A percentile compares a stretch with the other conserved stretches of the same genome.
phyloP scores from a whole-genome alignment of 176 grass and related monocot species.

The Canna indica region DNA sequence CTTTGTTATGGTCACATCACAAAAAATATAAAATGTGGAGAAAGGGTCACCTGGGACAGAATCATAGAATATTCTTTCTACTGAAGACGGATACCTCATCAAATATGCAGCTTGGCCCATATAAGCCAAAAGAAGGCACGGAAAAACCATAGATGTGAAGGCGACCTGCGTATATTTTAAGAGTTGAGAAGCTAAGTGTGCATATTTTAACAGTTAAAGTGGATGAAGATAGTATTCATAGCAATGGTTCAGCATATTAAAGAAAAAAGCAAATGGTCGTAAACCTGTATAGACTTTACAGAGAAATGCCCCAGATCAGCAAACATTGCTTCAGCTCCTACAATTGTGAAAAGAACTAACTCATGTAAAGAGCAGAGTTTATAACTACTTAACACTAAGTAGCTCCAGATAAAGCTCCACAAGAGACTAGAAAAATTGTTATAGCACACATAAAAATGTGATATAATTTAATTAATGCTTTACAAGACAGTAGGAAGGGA shows the following conservation, averaged over 20 bases:
- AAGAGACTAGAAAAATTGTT: neutral
- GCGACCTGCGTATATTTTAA: slow-evolving; percentile 46
- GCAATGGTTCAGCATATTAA: neutral
- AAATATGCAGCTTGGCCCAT: slow-evolving; percentile 98
- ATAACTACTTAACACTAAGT: neutral
- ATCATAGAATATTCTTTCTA: slow-evolving; percentile 86
- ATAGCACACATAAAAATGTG: neutral
- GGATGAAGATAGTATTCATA: neutral
- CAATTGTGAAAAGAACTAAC: slow-evolving; percentile 5
- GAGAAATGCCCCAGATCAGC: slow-evolving; percentile 98
- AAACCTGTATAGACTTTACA: slow-evolving; percentile 98
- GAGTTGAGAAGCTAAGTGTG: no score
- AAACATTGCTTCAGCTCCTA: slow-evolving; percentile 99
- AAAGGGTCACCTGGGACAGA: slow-evolving; percentile 72
- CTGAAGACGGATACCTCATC: slow-evolving; percentile 59
- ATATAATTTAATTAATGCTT: neutral
- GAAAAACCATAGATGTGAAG: slow-evolving; percentile 78
- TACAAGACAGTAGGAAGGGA: no score
- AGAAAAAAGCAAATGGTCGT: neutral
- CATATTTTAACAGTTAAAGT: neutral
- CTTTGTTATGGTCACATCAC: slow-evolving; percentile 1
- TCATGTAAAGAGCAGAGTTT: neutral
- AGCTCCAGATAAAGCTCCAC: neutral
- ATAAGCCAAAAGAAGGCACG: slow-evolving; percentile 91
- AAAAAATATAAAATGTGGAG: slow-evolving; percentile 2